Conservation (phyloP, 805 yeast genomes). For the Metschnikowia similis region DNA sequence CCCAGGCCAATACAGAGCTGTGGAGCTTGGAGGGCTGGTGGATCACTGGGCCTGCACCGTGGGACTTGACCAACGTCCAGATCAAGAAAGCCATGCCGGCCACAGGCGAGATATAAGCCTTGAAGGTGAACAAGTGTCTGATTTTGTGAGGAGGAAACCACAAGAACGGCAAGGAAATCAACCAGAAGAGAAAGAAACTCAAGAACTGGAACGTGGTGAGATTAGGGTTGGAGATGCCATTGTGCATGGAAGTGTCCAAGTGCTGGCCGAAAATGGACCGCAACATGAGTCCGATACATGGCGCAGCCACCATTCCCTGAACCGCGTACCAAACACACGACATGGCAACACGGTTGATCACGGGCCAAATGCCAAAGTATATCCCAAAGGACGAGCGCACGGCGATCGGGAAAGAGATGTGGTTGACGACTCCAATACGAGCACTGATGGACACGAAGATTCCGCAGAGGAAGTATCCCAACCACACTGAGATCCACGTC, state of each 20-base stretch:
- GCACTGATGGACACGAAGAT: slow-evolving; percentile 67
- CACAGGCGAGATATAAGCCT: slow-evolving; percentile 72
- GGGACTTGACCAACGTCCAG: slow-evolving; percentile 80
- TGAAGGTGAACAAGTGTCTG: slow-evolving; percentile 78
- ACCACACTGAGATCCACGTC: slow-evolving; percentile 84
- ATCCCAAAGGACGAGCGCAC: slow-evolving; percentile 82
- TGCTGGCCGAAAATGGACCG: slow-evolving; percentile 65
- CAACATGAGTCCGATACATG: slow-evolving; percentile 68
- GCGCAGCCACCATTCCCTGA: slow-evolving; percentile 80
- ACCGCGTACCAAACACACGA: slow-evolving; percentile 86
- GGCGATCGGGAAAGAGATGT: slow-evolving; percentile 79
- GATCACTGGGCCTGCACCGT: slow-evolving; percentile 73
- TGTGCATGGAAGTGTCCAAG: slow-evolving; percentile 57
- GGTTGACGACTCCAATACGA: slow-evolving; percentile 76
- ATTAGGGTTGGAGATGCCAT: slow-evolving; percentile 54
- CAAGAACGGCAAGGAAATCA: slow-evolving; percentile 71
- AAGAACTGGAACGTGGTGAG: slow-evolving; percentile 71
- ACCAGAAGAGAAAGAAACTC: slow-evolving; percentile 79
- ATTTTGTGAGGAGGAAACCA: slow-evolving; percentile 79
- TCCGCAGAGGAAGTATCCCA: slow-evolving; percentile 73
- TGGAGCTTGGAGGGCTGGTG: slow-evolving; percentile 48
- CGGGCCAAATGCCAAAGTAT: slow-evolving; percentile 85
- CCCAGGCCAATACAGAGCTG: slow-evolving; percentile 75
- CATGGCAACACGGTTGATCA: slow-evolving; percentile 83
- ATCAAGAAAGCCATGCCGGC: slow-evolving; percentile 81